Evolutionary conservation across 345 rosid species (phyloP).

Genomic region (Chamaenerion angustifolium): DNA sequence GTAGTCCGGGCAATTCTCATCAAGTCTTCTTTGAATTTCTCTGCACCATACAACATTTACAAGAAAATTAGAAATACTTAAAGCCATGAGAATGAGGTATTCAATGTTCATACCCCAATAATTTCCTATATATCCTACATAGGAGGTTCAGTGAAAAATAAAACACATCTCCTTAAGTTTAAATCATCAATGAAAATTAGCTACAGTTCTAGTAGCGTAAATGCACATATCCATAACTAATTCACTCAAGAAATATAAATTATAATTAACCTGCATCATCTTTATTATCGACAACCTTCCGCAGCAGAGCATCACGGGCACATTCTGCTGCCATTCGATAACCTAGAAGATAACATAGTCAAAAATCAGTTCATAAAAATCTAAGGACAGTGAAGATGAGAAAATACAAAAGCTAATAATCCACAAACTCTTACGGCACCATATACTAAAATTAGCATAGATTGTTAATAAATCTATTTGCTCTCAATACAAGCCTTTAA

Average conservation of each 20-base stretch:
- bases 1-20: constrained; percentile 91
- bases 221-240: too few relatives aligned
- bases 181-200: too few relatives aligned
- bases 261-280: constrained; percentile 47
- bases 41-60: constrained; percentile 30
- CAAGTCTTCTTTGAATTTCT: constrained; percentile 69
- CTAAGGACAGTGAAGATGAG: too few relatives aligned
- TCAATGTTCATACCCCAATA: not conserved
- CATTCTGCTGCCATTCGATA: constrained; percentile 93
- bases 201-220: too few relatives aligned
- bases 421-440: too few relatives aligned
- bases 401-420: too few relatives aligned
- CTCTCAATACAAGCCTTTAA: too few relatives aligned
- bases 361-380: not conserved
- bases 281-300: constrained; percentile 66
- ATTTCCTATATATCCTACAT: not conserved
- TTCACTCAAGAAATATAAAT: not conserved
- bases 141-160: not conserved
- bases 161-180: too few relatives aligned
- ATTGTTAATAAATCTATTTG: too few relatives aligned
- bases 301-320: constrained; percentile 61
- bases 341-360: constrained; percentile 31
- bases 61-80: constrained; percentile 1
- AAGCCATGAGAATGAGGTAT: not conserved
- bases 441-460: too few relatives aligned